Evolutionary conservation across 2,329 filamentous ascomycete species (phyloP).

Genomic region (Colletotrichum noveboracense): DNA sequence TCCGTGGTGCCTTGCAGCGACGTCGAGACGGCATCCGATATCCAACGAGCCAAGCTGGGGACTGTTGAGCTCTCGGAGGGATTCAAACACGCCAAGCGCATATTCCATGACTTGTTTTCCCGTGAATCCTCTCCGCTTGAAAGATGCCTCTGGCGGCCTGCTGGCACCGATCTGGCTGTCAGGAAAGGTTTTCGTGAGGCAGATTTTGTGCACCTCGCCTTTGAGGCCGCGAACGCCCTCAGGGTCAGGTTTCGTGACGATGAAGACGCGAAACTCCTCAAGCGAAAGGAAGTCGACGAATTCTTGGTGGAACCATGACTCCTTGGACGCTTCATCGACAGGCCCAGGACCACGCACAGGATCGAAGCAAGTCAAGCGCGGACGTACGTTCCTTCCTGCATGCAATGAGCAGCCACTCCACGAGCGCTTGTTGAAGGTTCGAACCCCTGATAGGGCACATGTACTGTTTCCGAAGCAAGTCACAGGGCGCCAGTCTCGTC

Average conservation of each 20-base stretch:
- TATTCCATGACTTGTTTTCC: background rate
- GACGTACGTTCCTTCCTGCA: background rate
- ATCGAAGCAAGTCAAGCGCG: background rate
- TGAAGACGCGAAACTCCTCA: background rate
- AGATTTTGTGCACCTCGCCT: background rate
- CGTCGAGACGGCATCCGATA: background rate
- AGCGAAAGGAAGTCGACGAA: background rate
- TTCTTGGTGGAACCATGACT: background rate
- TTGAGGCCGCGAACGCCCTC: background rate
- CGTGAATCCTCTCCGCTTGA: background rate
- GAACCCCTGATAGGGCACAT: background rate
- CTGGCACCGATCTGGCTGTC: background rate
- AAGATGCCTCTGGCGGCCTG: background rate
- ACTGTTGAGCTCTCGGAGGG: background rate
- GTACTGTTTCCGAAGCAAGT: background rate
- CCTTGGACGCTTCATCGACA: background rate
- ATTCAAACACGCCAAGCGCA: background rate
- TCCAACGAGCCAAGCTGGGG: background rate
- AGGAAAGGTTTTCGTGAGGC: no score
- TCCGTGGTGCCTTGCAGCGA: background rate
- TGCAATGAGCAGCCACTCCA: background rate
- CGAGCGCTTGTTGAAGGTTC: background rate
- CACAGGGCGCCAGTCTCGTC: background rate
- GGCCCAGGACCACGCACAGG: background rate
- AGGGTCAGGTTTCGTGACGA: background rate